Percentiles rank a stretch among this genome's conserved stretches.
Evolutionary conservation across 352 stramenopile species (phyloP).

Genomic region (Globisporangium yorkense): DNA sequence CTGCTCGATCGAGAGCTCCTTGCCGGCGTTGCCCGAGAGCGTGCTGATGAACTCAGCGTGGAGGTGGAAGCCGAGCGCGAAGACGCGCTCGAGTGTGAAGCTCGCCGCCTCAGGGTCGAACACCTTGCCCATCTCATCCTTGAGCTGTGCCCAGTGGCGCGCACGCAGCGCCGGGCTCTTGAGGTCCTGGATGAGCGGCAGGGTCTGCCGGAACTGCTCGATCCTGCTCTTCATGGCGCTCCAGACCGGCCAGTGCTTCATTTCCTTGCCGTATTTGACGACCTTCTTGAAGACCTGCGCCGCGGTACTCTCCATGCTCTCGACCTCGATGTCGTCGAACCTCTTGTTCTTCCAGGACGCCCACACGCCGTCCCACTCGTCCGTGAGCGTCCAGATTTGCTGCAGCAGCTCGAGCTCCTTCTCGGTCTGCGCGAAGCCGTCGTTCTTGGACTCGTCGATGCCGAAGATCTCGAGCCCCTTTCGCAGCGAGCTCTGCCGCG

Average conservation of each 20-base stretch:
- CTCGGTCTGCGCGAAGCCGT: conserved; percentile 81
- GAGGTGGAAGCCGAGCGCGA: conserved; percentile 84
- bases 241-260: conserved; percentile 91
- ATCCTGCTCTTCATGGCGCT: conserved; percentile 92
- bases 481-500: conserved; percentile 67
- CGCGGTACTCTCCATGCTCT: conserved; percentile 87
- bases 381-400: conserved; percentile 86
- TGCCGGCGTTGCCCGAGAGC: conserved; percentile 86
- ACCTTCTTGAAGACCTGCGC: conserved; percentile 91
- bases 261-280: conserved; percentile 91
- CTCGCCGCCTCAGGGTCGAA: conserved; percentile 70
- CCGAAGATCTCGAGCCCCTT: conserved; percentile 92
- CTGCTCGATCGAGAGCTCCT: conserved; percentile 91
- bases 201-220: conserved; percentile 89
- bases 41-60: conserved; percentile 91
- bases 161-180: conserved; percentile 86
- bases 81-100: conserved; percentile 85
- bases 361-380: conserved; percentile 89
- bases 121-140: conserved; percentile 81
- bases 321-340: conserved; percentile 90
- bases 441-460: conserved; percentile 86
- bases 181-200: conserved; percentile 92
- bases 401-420: conserved; percentile 86
- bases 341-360: conserved; percentile 90
- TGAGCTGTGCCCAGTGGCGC: conserved; percentile 87